Base-by-base conservation (phyloP, 768 basidiomycete species). In the Pulveroboletus sp. region DNA sequence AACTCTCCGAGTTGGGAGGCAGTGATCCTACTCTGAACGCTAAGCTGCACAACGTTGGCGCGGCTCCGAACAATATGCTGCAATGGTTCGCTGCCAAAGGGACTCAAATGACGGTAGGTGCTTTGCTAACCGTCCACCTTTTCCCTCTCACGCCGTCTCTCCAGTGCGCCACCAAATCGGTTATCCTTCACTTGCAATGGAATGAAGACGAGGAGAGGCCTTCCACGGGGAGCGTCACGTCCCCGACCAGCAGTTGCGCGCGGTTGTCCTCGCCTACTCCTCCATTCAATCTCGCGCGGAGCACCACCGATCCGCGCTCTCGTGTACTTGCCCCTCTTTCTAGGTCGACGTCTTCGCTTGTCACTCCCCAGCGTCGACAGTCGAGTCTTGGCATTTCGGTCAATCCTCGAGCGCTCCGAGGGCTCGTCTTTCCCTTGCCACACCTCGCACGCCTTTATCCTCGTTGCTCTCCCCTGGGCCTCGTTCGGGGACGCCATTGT, bases 81-180 rank as follows among this genome's bases (percentile, higher is more conserved):
- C 90, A 93, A 80, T 93, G 90, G 90, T 93, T 93, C 63, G 90
- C 90, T 6, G 89, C 91, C 2, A 89, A 92, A 56, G 91, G 90
- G 1, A 80, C 82, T 5, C 88, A 89, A 62, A 93, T 93, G 85
- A 93, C 92, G 24, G 91, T 91, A 62, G 34, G 81, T 69, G 10
- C 36, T 26, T 26, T 35, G 27, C 23, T 36, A 17, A 1, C 17
- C n/a, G 27, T 13, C 4, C 24, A 10, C 27, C 0, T 22, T 19
- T 29, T 44, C 26, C 12, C 1, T 44, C 45, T 31, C 29, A 32
- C 9, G n/a, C 17, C 19, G 5, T n/a, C 11, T 40, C 31, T 8
- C 17, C 45, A 91, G 90, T 93, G 90, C 58, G 90, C 90, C 2
- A 93, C 90, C 0, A 93, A 93, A 67, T 89, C 86, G 3, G 74